Base-by-base conservation (phyloP, 345 rosid genomes). In the Eucalyptus erythrocorys region DNA sequence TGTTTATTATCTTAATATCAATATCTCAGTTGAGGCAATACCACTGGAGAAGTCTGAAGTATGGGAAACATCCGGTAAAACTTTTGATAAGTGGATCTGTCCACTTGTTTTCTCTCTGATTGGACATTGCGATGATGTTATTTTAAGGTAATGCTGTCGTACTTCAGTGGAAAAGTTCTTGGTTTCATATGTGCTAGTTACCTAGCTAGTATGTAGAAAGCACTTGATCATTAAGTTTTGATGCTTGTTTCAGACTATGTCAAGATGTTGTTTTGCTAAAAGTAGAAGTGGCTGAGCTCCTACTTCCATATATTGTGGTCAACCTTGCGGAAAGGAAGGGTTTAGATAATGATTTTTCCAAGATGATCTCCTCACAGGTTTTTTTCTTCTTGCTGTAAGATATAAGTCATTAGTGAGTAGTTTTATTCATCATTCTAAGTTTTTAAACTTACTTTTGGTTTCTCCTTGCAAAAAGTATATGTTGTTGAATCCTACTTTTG, bases 231-330 rank as follows among this genome's bases (percentile, higher is more conserved):
- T 88, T 87, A 82, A 86, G 88, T 88, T 91, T 43, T 43, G 45
- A 50, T 87, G 86, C 76, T 87, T 45, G 87, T 90, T 89, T 80
- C 94, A 97, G 99, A 93, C 93, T 97, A 91, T 97, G 96, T 89
- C 99, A 96, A 92, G 96, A 95, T 90, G 93, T 97, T 88, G 96
- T 94, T 88, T 87, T 94, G 91, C 90, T 95, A 90, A 97, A 97
- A 92, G 93, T 98, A 82, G 99, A 97, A 93, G 96, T 94, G 79
- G 95, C 99, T 86, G 99, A 96, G 96, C 97, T 97, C 91, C 91
- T 96, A 55, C 93, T 97, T 87, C 95, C 99, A 26, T 93, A 92
- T 91, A 93, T 95, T 84, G 86, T 96, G 92, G 97, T 95, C 90
- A 95, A 95, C 94, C 92, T 97, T 55, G 97, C 98, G 27, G 92